Evolutionary conservation across 2,329 filamentous ascomycete species (phyloP).

Genomic region (Fusarium floridanum): DNA sequence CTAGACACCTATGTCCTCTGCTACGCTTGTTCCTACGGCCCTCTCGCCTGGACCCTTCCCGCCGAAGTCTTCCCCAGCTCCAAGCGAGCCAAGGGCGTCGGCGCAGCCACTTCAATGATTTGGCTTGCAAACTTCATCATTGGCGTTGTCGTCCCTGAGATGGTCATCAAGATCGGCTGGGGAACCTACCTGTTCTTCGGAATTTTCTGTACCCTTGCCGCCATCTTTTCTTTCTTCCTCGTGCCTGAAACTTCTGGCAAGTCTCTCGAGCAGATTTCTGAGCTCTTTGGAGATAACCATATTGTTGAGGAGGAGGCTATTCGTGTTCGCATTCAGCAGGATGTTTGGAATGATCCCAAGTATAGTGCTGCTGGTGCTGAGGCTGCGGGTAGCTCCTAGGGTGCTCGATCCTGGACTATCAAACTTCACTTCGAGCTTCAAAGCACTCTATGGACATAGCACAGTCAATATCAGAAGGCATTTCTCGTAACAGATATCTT

Average conservation of each 20-base stretch:
- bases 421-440: neutral
- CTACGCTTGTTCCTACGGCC: constrained; percentile 49
- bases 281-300: constrained; percentile 30
- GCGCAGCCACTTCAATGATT: constrained; percentile 48
- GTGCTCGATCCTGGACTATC: no score
- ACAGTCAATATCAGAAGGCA: neutral
- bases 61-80: constrained; percentile 54
- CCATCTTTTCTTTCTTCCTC: constrained; percentile 51
- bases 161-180: constrained; percentile 63
- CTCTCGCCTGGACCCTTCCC: constrained; percentile 53
- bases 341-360: constrained; percentile 20
- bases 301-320: constrained; percentile 29
- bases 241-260: constrained; percentile 38
- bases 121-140: constrained; percentile 55
- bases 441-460: neutral
- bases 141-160: constrained; percentile 66
- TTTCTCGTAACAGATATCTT: no score
- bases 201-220: constrained; percentile 61
- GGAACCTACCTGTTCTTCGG: constrained; percentile 68
- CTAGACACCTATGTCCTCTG: constrained; percentile 44
- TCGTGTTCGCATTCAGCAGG: constrained; percentile 11
- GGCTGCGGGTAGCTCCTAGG: neutral
- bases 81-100: constrained; percentile 53
- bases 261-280: constrained; percentile 37
- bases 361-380: neutral